Evolutionary conservation across 2,329 filamentous ascomycete species (phyloP), one percentile per base, ranked within the genome.

Genomic region (Talaromyces sp.): DNA sequence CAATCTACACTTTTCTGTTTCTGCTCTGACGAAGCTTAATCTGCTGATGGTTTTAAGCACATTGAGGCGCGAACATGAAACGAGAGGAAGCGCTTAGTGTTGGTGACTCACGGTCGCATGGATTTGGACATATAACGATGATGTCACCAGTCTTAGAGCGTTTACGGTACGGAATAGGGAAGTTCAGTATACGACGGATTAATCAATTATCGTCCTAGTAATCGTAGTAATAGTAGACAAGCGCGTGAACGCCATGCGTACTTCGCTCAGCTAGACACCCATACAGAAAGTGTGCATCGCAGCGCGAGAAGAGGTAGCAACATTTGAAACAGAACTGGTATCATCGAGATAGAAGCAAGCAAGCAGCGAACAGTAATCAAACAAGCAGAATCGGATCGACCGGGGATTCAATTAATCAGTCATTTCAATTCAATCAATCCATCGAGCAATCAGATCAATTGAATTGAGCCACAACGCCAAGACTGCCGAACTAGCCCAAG

Each of bases 301-400:
- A 56, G 52, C 50, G 52, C 33, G 33, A 64, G 68, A 67, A 45
- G 65, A 69, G 68, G 60, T 70, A 69, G 50, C 58, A 67, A 68
- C 71, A 70, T 69, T 71, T 68, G 71, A 68, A 71, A 66, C 72
- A 73, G 72, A 75, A 73, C 72, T 76, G 76, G 76, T 78, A 78
- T 78, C 76, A 76, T 74, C 70, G 63, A 67, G 52, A 37, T 56
- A 67, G 60, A 58, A 62, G 31, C 59, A 62, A 56, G 52, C 50
- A 56, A 37, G n/a, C 33, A 39, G 33, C 33, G 3, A 37, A 24
- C 52, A 56, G 19, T 35, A 56, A 56, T 56, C 52, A 56, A 35
- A 35, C 50, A 54, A 56, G 52, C 11, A 54, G 31, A 39, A 37
- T 56, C 31, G 10, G 39, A 56, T 56, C 33, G 52, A 56, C 52